Conservation (phyloP, 2,329 filamentous ascomycete genomes). For the Fusarium sp. region DNA sequence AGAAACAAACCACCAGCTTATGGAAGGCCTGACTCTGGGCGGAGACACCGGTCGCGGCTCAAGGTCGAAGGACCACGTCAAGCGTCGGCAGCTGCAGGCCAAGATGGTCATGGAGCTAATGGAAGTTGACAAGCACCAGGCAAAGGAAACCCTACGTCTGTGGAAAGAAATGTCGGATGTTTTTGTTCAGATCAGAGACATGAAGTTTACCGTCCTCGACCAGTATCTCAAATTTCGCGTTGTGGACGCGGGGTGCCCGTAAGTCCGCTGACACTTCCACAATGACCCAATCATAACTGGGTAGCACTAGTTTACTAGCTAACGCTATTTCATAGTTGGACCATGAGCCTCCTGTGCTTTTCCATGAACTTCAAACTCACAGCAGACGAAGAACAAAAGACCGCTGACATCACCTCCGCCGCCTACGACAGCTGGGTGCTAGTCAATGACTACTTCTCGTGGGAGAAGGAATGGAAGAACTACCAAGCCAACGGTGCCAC, state of each 20-base stretch:
- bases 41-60: not conserved
- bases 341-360: conserved; percentile 1
- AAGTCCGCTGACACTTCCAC: not conserved
- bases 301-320: no score
- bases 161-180: conserved; percentile 2
- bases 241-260: conserved; percentile 1
- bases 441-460: conserved; percentile 1
- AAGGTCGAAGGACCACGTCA: not conserved
- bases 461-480: conserved; percentile 6
- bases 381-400: not conserved
- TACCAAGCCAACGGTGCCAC: not conserved
- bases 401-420: not conserved
- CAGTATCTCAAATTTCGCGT: not conserved
- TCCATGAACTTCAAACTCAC: not conserved
- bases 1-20: not conserved
- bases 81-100: not conserved
- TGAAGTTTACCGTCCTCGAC: not conserved
- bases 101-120: conserved; percentile 5
- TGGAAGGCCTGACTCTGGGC: not conserved
- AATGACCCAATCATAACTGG: no score
- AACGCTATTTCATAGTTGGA: not conserved
- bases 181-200: conserved; percentile 1
- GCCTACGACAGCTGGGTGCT: not conserved
- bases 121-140: conserved; percentile 4
- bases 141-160: not conserved